These are phyloP conservation scores for Exophiala xenobiotica DNA, from an alignment of 2,329 filamentous ascomycete genomes.

Conservation along the genomic window DNA sequence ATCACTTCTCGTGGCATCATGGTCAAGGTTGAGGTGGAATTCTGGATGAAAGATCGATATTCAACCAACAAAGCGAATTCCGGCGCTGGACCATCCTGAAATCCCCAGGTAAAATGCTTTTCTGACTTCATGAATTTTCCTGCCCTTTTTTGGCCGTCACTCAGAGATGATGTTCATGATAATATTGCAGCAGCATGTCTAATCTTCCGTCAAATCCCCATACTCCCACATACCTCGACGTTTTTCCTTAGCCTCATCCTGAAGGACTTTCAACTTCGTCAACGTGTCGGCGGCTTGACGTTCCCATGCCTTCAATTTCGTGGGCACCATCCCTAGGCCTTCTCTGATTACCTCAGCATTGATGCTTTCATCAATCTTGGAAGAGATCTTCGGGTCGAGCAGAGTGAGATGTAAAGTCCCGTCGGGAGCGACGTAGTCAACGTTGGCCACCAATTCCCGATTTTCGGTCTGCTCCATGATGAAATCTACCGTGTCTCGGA, in stretches of 20 bases:
- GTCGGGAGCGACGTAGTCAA: conserved; percentile 81
- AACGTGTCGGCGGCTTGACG: conserved; percentile 70
- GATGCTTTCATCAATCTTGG: conserved; percentile 71
- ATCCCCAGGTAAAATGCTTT: no score
- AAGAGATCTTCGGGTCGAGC: conserved; percentile 69
- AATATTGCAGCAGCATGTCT: no score
- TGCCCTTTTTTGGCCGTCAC: no score
- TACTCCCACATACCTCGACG: conserved; percentile 97
- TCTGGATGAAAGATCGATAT: no score
- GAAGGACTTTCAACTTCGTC: conserved; percentile 68
- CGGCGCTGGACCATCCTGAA: no score
- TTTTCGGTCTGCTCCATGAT: conserved; percentile 72
- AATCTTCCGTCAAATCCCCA: conserved; percentile 91
- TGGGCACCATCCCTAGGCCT: conserved; percentile 86
- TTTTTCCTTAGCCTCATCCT: conserved; percentile 75
- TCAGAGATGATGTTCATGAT: no score
- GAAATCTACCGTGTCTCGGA: conserved; percentile 73
- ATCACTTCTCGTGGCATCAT: no score
- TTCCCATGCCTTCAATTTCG: conserved; percentile 91
- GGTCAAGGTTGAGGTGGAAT: no score
- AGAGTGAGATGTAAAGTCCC: conserved; percentile 82
- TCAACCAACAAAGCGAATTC: no score
- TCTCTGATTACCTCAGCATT: conserved; percentile 83
- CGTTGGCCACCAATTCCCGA: conserved; percentile 80
- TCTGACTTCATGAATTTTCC: no score